Evolutionary conservation across 345 rosid species (phyloP), one percentile per base, ranked within the genome.

Genomic region (Erucastrum elatum): DNA sequence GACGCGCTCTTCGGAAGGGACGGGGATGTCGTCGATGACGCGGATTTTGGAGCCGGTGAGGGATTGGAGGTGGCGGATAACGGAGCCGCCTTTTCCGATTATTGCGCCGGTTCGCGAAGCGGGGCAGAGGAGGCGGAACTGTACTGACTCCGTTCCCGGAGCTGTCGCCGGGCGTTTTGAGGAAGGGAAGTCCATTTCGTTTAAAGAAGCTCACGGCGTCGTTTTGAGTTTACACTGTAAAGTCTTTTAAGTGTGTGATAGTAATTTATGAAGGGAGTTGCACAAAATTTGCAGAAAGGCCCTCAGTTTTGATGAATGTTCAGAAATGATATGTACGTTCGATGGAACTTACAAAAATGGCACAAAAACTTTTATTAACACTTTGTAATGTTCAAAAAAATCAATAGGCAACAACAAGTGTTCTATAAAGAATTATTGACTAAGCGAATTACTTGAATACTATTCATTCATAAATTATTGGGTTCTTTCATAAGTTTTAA

Each of bases 71-170:
- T 79, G 83, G n/a, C 87, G 79, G 33, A 84, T 82, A 3, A 84
- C 83, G 8, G 87, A 82, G 64, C 84, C 87, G 0, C 85, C 87
- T 46, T 84, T 84, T 11, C 87, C 87, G 49, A 84, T 84, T 7
- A 82, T 71, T 0, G 85, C 87, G 59, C 87, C 87, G 2, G 84
- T 84, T 17, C 78, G 65, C 27, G 83, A 21, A 0, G 83, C 77
- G 0, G 87, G 87, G 26, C 87, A 84, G 10, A 84, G 83, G 2
- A 84, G 81, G 1, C 83, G 83, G 72, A 84, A 75, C 6, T 84
- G 84, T 37, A 84, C 75, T 30, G 80, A 59, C 39, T 70, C 84
- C 17, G 35, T 26, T 29, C 31, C 31, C 53, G 68, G 63, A 9
- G 73, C 31, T 8, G 80, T 70, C 26, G 75, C 51, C 58, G 86